Conservation (phyloP, 2,329 filamentous ascomycete genomes). For the Didymella segeticola region DNA sequence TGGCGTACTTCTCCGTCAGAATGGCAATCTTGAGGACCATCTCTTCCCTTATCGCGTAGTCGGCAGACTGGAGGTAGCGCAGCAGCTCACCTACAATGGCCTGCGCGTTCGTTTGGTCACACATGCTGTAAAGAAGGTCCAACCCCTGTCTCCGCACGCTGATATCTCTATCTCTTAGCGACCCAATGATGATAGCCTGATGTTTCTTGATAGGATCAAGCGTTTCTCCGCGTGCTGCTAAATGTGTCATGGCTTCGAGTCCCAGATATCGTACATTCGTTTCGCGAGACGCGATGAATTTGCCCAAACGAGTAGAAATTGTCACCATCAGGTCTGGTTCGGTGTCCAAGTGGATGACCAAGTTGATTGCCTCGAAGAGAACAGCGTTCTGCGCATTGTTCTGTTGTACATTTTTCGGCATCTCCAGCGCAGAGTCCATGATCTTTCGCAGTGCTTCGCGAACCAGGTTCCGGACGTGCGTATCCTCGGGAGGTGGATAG, state of each 20-base stretch:
- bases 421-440: conserved; percentile 87
- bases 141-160: conserved; percentile 95
- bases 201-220: conserved; percentile 98
- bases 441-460: conserved; percentile 91
- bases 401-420: conserved; percentile 97
- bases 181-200: conserved; percentile 93
- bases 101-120: conserved; percentile 91
- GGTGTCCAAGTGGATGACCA: conserved; percentile 96
- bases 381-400: conserved; percentile 99
- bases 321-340: conserved; percentile 95
- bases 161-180: conserved; percentile 93
- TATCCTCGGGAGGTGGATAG: conserved; percentile 94
- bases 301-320: conserved; percentile 87
- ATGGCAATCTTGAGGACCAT: conserved; percentile 99
- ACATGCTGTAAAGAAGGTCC: conserved; percentile 99
- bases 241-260: conserved; percentile 96
- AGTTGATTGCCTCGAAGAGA: conserved; percentile 96
- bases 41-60: conserved; percentile 97
- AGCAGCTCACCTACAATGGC: conserved; percentile 92
- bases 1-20: conserved; percentile 96
- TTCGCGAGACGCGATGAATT: conserved; percentile 95
- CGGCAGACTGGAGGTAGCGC: conserved; percentile 92
- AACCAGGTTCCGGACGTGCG: conserved; percentile 88
- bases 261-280: conserved; percentile 97
- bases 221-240: conserved; percentile 91